Conservation (phyloP, 2,329 filamentous ascomycete species). For the Ceratocystis diversiconidia region DNA sequence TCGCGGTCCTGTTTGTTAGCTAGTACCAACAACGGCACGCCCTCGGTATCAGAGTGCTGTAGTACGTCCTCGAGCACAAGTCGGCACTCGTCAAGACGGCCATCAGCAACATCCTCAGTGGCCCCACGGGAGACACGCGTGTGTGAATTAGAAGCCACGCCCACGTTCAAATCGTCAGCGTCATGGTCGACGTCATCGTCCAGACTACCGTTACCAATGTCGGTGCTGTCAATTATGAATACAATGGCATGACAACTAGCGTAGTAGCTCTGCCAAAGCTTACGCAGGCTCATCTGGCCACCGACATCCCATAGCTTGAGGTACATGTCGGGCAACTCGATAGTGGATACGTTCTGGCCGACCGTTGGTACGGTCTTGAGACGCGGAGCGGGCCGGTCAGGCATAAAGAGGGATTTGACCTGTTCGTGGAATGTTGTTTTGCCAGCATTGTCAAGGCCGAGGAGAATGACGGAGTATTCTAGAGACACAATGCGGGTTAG, state of each 20-base stretch:
- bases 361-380: conserved; percentile 89
- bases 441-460: conserved; percentile 94
- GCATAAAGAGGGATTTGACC: conserved; percentile 75
- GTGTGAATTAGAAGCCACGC: conserved; percentile 13
- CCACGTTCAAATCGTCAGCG: too few species aligned
- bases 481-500: conserved; percentile 17
- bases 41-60: conserved; percentile 73
- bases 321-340: conserved; percentile 86
- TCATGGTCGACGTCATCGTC: conserved; percentile 22
- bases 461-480: conserved; percentile 96
- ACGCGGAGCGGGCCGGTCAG: conserved; percentile 47
- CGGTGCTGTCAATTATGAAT: conserved; percentile 91
- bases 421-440: conserved; percentile 97
- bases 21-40: conserved; percentile 79
- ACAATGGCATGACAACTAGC: conserved; percentile 88
- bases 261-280: conserved; percentile 95
- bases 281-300: conserved; percentile 75
- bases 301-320: conserved; percentile 98
- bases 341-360: conserved; percentile 88
- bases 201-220: conserved; percentile 72
- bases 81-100: conserved; percentile 73
- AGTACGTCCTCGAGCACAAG: conserved; percentile 82
- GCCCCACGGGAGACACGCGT: conserved; percentile 1
- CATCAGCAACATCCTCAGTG: conserved; percentile 28
- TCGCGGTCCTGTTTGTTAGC: conserved; percentile 98